Base-by-base conservation (phyloP, 768 basidiomycete species). In the Collybia sp. region DNA sequence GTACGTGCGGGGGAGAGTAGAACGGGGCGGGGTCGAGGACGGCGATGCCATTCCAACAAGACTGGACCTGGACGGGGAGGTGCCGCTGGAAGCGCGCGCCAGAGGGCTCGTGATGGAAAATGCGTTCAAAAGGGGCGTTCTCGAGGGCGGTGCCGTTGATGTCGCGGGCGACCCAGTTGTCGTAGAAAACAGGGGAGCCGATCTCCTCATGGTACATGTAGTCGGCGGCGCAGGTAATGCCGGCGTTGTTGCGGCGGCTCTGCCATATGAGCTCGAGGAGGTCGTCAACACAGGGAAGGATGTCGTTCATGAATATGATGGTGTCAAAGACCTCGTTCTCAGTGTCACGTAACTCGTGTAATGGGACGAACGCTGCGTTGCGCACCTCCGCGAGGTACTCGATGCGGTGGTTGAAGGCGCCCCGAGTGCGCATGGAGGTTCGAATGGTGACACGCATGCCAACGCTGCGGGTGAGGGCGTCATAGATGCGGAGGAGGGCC, bases 311-410 rank as follows among this genome's bases (percentile, higher is more conserved):
- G 77, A 99, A 99, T 49, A 98, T 73, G 70, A 99, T 89, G 32
- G 86, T 82, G 69, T 99, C 95, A 54, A 98, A 99, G 56, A 90
- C 85, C 67, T 98, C 95, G 61, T 88, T 88, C 61, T 93, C 84
- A 18, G 85, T 70, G 61, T 96, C 94, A 34, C 96, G 77, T 32
- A 96, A 77, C 59, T 98, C 96, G 68, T 95, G 88, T 17, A 98
- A 72, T 1, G 96, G 96, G 2, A 89, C 93, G 63, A 99, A 89
- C 12, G 96, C 96, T 19, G 92, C 86, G 64, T 99, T 98, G 49
- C 96, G 88, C n/a, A 99, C 95, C 61, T 99, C 95, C n/a, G 96
- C 96, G 43, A 99, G 85, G 70, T 99, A 99, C 67, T 99, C 96
- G 73, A 99, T 99, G 44, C 96, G 94, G 64, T 99, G 96, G 66